Evolutionary conservation across 495 filamentous ascomycete genomes (phyloP).

Genomic region (Xylaria venustula): DNA sequence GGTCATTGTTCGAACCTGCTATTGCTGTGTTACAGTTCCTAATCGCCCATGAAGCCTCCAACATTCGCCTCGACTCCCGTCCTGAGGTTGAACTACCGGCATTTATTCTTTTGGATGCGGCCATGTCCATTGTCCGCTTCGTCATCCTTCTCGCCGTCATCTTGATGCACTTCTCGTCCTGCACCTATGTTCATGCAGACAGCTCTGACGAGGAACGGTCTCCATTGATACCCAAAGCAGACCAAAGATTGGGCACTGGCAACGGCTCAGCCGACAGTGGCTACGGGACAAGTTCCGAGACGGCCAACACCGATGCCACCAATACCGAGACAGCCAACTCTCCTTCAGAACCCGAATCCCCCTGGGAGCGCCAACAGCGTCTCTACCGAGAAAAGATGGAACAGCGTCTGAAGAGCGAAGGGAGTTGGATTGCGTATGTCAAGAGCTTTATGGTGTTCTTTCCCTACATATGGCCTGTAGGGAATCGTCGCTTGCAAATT

Average conservation of each 20-base stretch:
- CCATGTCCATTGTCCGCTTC: conserved; percentile 31
- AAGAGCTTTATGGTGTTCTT: conserved; percentile 63
- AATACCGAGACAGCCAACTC: conserved; percentile 33
- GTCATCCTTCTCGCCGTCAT: conserved; percentile 29
- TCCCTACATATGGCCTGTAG: conserved; percentile 64
- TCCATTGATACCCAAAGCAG: conserved; percentile 43
- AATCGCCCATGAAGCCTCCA: conserved; percentile 18
- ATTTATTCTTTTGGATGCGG: conserved; percentile 36
- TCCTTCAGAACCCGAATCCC: conserved; percentile 43
- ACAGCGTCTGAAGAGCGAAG: conserved; percentile 58
- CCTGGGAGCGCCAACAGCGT: conserved; percentile 48
- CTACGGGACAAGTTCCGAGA: conserved; percentile 47
- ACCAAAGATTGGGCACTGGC: conserved; percentile 18
- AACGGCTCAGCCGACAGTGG: conserved; percentile 33
- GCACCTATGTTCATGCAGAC: conserved; percentile 28
- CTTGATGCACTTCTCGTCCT: conserved; percentile 32
- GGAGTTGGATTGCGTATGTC: conserved; percentile 63
- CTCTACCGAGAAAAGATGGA: conserved; percentile 52
- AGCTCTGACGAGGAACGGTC: conserved; percentile 51
- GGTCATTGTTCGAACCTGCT: conserved; percentile 48
- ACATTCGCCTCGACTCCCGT: conserved; percentile 2
- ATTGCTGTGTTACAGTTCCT: conserved; percentile 38
- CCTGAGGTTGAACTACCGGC: conserved; percentile 9
- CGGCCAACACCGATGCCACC: conserved; percentile 28
- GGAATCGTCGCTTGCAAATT: conserved; percentile 54